Conservation (phyloP, 2,329 filamentous ascomycete genomes). For the Trichoderma breve region DNA sequence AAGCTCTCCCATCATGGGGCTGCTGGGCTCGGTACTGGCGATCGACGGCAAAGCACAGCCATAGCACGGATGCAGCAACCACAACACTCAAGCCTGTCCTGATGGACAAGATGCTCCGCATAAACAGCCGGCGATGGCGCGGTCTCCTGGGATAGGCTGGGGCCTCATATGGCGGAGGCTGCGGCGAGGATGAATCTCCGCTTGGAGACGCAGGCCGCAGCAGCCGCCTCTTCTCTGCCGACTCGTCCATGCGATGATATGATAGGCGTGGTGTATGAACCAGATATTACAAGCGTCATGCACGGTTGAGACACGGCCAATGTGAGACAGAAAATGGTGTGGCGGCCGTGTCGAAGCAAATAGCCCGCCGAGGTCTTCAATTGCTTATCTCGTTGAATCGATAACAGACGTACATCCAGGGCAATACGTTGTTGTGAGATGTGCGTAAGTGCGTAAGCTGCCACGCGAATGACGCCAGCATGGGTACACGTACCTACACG, state of each 20-base stretch:
- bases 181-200: not conserved
- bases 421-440: not conserved
- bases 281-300: not conserved
- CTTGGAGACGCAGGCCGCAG: not conserved
- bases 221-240: not conserved
- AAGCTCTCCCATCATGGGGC: not conserved
- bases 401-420: not conserved
- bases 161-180: conserved; percentile 15
- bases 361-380: not conserved
- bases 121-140: not conserved
- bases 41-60: conserved; percentile 11
- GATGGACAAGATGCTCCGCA: conserved; percentile 12
- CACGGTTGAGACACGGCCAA: not conserved
- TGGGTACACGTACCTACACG: not conserved
- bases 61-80: conserved; percentile 10
- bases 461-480: not conserved
- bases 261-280: not conserved
- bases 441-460: not conserved
- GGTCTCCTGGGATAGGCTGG: conserved; percentile 14
- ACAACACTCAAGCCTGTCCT: conserved; percentile 13
- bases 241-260: conserved; percentile 1
- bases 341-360: not conserved
- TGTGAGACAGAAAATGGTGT: not conserved
- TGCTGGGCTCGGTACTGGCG: not conserved
- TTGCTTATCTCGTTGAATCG: not conserved